phyloP scores from a whole-genome alignment of 306 rosid species.

The Trifolium dubium region DNA sequence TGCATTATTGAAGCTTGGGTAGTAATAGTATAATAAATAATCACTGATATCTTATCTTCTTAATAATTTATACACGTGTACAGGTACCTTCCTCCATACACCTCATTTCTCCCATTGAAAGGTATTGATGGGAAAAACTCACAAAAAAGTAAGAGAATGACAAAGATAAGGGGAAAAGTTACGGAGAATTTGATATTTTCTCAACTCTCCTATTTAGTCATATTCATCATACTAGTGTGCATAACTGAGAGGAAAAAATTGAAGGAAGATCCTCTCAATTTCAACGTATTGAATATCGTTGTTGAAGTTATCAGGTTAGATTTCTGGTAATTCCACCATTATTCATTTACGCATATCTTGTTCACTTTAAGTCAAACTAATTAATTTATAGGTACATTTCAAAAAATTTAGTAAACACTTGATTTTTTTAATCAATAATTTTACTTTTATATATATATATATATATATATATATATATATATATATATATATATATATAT shows the following conservation, averaged over 20 bases:
- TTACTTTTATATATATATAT: no score
- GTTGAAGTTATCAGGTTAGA: conserved; percentile 49
- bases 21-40: no score
- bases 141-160: conserved; percentile 25
- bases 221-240: conserved; percentile 44
- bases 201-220: conserved; percentile 43
- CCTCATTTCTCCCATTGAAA: conserved; percentile 43
- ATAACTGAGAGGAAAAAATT: conserved; percentile 44
- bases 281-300: conserved; percentile 44
- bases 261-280: conserved; percentile 51
- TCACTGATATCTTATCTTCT: no score
- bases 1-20: neutral
- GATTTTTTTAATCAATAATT: no score
- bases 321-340: neutral
- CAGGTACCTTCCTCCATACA: conserved; percentile 58
- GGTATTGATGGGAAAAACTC: neutral
- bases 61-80: neutral
- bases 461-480: no score
- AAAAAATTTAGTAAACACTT: no score
- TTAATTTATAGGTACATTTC: no score
- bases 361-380: no score
- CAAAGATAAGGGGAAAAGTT: conserved; percentile 30
- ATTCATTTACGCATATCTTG: neutral
- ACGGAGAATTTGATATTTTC: conserved; percentile 38
- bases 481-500: no score